Conservation (phyloP, 495 filamentous ascomycete species). For the Neurospora sp. region DNA sequence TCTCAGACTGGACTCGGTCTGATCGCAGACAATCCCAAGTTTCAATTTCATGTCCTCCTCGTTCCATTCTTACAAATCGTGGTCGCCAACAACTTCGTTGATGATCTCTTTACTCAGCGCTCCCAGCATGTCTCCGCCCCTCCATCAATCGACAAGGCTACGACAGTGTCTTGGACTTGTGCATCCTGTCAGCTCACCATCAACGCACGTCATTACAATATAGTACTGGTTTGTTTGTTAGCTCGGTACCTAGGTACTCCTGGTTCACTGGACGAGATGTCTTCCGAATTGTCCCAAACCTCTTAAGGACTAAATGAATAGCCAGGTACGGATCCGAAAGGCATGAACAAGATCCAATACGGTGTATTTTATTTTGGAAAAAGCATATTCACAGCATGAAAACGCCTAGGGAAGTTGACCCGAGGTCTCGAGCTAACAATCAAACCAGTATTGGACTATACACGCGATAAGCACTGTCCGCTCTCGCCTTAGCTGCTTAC, state of each 20-base stretch:
- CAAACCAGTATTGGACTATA: no score
- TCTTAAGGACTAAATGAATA: no score
- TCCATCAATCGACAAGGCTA: neutral
- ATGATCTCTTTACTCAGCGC: neutral
- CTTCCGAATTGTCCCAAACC: no score
- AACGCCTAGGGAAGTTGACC: no score
- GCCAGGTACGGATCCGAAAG: no score
- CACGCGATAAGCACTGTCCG: neutral
- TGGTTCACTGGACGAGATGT: no score
- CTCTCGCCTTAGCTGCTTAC: neutral
- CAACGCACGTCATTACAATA: neutral
- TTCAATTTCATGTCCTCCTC: neutral
- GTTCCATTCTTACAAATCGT: neutral
- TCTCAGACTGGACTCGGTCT: neutral
- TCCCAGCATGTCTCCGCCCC: neutral
- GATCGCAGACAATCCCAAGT: neutral
- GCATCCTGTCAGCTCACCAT: neutral
- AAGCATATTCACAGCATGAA: no score
- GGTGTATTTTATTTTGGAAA: no score
- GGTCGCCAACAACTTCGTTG: neutral
- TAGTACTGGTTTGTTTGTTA: no score
- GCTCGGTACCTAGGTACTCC: no score
- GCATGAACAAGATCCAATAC: no score
- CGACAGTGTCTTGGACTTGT: neutral
- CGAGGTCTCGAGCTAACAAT: no score